These are phyloP conservation scores for Rhodomyrtus psidioides DNA, from an alignment of 441 rosid species.

Conservation along the genomic window DNA sequence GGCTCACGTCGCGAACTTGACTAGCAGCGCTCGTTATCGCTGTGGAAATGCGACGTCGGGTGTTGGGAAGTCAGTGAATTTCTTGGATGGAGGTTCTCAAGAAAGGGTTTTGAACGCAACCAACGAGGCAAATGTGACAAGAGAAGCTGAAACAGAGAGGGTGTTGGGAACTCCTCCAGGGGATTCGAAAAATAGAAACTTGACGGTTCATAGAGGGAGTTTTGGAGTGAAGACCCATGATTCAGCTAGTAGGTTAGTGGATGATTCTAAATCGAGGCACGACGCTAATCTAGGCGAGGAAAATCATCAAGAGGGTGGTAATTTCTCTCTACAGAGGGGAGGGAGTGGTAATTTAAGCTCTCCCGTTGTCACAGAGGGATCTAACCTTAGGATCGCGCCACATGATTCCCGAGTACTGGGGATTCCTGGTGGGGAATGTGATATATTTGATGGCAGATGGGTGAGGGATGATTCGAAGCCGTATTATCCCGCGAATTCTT, in stretches of 20 bases:
- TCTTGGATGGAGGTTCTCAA: neutral
- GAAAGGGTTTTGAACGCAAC: neutral
- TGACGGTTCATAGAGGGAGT: conserved; percentile 9
- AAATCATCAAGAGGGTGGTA: neutral
- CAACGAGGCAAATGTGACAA: conserved; percentile 1
- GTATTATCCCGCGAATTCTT: conserved; percentile 46
- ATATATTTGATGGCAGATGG: conserved; percentile 58
- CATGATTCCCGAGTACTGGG: neutral
- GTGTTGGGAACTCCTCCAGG: conserved; percentile 10
- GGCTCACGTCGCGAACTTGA: neutral
- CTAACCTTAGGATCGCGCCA: neutral
- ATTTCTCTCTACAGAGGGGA: neutral
- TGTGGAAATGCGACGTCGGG: neutral
- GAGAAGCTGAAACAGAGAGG: conserved; percentile 3
- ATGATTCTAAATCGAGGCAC: conserved; percentile 12
- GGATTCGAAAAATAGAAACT: conserved; percentile 12
- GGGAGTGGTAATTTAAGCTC: neutral
- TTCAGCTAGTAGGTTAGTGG: neutral
- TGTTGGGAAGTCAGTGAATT: neutral
- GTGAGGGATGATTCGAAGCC: conserved; percentile 45
- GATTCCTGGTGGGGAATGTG: conserved; percentile 26
- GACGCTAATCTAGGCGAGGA: conserved; percentile 11
- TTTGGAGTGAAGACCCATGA: conserved; percentile 11
- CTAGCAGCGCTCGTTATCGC: neutral
- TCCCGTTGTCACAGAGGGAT: neutral